These are phyloP conservation scores for Cucumis melo DNA, from an alignment of 306 rosid genomes.

Conservation along the genomic window DNA sequence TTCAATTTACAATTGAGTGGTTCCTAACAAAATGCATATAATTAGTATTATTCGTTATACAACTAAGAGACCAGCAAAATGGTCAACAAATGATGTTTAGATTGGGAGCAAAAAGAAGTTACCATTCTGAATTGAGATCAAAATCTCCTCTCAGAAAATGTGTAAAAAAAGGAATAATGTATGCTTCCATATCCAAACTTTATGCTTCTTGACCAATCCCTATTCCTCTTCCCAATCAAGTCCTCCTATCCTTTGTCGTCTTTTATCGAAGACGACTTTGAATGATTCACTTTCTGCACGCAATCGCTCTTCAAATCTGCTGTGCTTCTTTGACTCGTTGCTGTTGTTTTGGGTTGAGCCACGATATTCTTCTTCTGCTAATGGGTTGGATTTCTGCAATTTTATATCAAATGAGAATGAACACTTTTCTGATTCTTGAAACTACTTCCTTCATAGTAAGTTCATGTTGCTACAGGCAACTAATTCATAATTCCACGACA, in stretches of 20 bases:
- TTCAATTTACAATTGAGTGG: neutral
- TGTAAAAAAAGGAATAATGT: neutral
- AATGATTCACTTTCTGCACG: constrained; percentile 81
- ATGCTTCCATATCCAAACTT: neutral
- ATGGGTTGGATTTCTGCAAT: constrained; percentile 71
- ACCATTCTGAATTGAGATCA: neutral
- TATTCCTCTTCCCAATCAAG: constrained; percentile 57
- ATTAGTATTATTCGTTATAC: neutral
- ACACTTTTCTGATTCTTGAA: neutral
- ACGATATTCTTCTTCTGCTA: constrained; percentile 33
- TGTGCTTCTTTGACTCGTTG: constrained; percentile 37
- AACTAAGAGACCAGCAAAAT: neutral
- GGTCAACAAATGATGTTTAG: neutral
- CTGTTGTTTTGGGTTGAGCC: constrained; percentile 8
- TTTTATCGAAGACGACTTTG: constrained; percentile 70
- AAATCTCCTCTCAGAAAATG: neutral
- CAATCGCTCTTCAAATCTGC: constrained; percentile 51
- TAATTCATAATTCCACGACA: neutral
- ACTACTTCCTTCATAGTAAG: neutral
- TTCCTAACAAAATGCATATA: neutral
- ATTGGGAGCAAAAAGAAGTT: neutral
- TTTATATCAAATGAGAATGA: constrained; percentile 8
- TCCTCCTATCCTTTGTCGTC: constrained; percentile 73
- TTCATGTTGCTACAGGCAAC: neutral
- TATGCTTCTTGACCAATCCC: neutral